Base-by-base conservation (phyloP, 345 rosid species). In the Populus euphratica region DNA sequence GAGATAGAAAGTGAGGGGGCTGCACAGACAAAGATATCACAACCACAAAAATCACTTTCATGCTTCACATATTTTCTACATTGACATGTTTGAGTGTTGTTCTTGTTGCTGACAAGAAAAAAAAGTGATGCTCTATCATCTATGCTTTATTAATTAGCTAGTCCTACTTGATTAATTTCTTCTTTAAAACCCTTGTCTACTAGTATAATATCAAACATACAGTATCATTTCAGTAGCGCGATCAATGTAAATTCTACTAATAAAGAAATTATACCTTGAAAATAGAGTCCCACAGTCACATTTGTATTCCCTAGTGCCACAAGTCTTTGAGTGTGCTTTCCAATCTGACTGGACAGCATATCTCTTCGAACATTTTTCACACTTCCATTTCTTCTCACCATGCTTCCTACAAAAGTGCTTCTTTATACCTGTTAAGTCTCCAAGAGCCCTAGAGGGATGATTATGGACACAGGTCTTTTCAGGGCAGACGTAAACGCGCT, bases 291-390 rank as follows among this genome's bases (percentile, higher is more conserved):
- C 99, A 73, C 99, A 96, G 80, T 93, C 96, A 41, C 99, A 96
- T 88, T 89, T 87, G 81, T 96, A 96, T 83, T 96, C 99, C 78
- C 94, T 89, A 27, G 98, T 96, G 73, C 99, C 99, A 77, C 99
- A 96, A 65, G 99, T 90, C 85, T 92, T 96, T 12, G 93, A 90
- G 86, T 96, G 99, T 5, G 99, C 99, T 79, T 96, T 96, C 97
- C 99, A 96, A 73, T 96, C 98, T 1, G 99, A 96, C 83, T 93
- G 99, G 41, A 96, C 99, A 52, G 97, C 98, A 67, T 96, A 96
- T 78, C 92, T 77, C 92, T 96, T 96, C 4, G 94, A 86, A 77
- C 99, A 95, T 89, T 93, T 93, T 75, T 92, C 97, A 35, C 99
- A 95, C 88, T 92, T 93, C 98, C 98, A 93, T 80, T 91, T 93